Percentiles rank a stretch among this genome's conserved stretches.
These are phyloP conservation scores for Phytophthora pinifolia DNA, from an alignment of 352 stramenopile species.

Conservation along the genomic window DNA sequence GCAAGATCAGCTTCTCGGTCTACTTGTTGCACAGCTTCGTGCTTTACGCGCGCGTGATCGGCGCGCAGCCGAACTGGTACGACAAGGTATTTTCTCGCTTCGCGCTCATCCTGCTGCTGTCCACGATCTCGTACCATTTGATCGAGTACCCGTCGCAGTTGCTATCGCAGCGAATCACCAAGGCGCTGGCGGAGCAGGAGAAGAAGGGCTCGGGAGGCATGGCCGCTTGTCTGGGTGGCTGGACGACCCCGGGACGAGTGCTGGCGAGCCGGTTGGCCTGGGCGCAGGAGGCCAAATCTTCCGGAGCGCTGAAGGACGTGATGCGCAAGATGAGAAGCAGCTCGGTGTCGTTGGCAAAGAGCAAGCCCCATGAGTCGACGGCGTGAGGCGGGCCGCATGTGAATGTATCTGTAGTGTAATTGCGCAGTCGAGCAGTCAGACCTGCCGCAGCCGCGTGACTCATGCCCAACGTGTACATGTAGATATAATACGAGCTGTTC, in stretches of 20 bases:
- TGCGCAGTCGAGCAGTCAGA: not conserved
- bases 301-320: conserved; percentile 4
- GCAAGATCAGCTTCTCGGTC: conserved; percentile 48
- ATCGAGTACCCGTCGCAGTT: conserved; percentile 49
- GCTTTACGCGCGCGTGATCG: conserved; percentile 16
- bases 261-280: conserved; percentile 16
- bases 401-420: conserved; percentile 9
- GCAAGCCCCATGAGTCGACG: conserved; percentile 13
- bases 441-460: too few species aligned
- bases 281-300: conserved; percentile 19
- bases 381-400: conserved; percentile 9
- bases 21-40: conserved; percentile 55
- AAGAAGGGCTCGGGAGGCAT: conserved; percentile 15
- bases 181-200: conserved; percentile 19
- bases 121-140: conserved; percentile 37
- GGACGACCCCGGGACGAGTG: conserved; percentile 1
- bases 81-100: conserved; percentile 35
- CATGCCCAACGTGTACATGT: conserved; percentile 3
- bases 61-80: conserved; percentile 25
- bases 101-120: conserved; percentile 29
- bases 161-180: conserved; percentile 30
- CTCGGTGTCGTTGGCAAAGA: conserved; percentile 6
- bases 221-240: conserved; percentile 3
- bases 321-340: conserved; percentile 18
- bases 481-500: not conserved